Evolutionary conservation across 1,284 basidiomycete species (phyloP), one percentile per base, ranked within the genome.

Genomic region (Cutaneotrichosporon sp.): DNA sequence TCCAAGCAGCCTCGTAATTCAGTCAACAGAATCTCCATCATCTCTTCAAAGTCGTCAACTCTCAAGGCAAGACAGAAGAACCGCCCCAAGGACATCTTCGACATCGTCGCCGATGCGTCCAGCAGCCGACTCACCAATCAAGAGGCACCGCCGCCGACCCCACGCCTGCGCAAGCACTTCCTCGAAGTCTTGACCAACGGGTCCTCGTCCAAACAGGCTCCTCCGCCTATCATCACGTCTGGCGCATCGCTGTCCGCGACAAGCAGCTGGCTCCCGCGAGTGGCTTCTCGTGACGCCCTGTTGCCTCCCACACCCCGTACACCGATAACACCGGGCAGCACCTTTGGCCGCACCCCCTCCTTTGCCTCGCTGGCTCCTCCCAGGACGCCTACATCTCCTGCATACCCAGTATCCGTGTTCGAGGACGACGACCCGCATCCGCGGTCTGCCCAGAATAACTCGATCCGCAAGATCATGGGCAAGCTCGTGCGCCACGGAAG

Each of bases 101-200:
- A 47, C 14, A 33, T 38, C 11, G 31, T 55, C 25, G 46, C 49
- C 3, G n/a, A 19, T 9, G 48, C 52, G n/a, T 34, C 44, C 2
- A 33, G 44, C 27, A 17, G 35, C 11, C 54, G 54, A 9, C 32
- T 56, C 31, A 27, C 41, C 20, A 49, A 56, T 43, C 54, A 56
- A 42, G 54, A 56, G 27, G 42, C 49, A 17, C 29, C 50, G 6
- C 45, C 49, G 9, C 52, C 48, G 2, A 41, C 38, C 17, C 33
- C 29, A 22, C 20, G 17, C 43, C 27, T 14, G 20, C 33, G 33
- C 17, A 47, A 38, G 35, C 11, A 37, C 17, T 47, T 47, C 25
- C 35, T 47, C 46, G 45, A 46, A 12, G 35, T 33, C 5, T 35
- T 47, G 6, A 24, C 26, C 7, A 37, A 16, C 5, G 24, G 29